Percentiles rank a stretch among this genome's conserved stretches.
These are phyloP conservation scores for Fusarium temperatum DNA, from an alignment of 2,329 filamentous ascomycete species.

Conservation along the genomic window DNA sequence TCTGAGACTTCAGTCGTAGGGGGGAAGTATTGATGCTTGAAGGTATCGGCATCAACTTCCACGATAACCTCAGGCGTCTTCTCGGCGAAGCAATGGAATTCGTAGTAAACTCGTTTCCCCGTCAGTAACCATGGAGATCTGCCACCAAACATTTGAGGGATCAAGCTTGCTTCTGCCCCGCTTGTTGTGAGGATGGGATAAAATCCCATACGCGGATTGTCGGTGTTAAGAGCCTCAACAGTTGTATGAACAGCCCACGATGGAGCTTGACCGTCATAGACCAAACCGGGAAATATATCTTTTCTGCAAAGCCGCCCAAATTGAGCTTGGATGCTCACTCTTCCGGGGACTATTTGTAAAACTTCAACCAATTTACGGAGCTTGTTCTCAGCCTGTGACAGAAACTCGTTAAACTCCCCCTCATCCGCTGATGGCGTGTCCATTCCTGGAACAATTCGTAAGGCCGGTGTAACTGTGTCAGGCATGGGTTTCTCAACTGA, in stretches of 20 bases:
- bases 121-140: slow-evolving; percentile 33
- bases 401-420: background rate
- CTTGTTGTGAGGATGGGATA: slow-evolving; percentile 42
- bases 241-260: slow-evolving; percentile 22
- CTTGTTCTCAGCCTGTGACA: slow-evolving; percentile 15
- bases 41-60: slow-evolving; percentile 42
- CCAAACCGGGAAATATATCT: slow-evolving; percentile 21
- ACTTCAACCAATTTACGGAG: slow-evolving; percentile 23
- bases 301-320: slow-evolving; percentile 46
- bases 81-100: slow-evolving; percentile 37
- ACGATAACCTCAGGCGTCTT: slow-evolving; percentile 24
- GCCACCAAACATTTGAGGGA: slow-evolving; percentile 19
- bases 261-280: slow-evolving; percentile 34
- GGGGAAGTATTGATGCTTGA: slow-evolving; percentile 34
- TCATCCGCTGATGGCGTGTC: background rate
- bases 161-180: slow-evolving; percentile 37
- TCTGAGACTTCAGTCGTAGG: slow-evolving; percentile 27
- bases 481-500: background rate
- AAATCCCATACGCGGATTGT: slow-evolving; percentile 34
- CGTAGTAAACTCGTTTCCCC: slow-evolving; percentile 37
- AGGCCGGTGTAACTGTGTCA: too few species aligned
- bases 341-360: slow-evolving; percentile 39
- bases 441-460: slow-evolving; percentile 14
- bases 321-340: slow-evolving; percentile 35
- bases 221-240: slow-evolving; percentile 1